Evolutionary conservation across 768 basidiomycete genomes (phyloP), one percentile per base, ranked within the genome.

Genomic region (Pulveroboletus ravenelii): DNA sequence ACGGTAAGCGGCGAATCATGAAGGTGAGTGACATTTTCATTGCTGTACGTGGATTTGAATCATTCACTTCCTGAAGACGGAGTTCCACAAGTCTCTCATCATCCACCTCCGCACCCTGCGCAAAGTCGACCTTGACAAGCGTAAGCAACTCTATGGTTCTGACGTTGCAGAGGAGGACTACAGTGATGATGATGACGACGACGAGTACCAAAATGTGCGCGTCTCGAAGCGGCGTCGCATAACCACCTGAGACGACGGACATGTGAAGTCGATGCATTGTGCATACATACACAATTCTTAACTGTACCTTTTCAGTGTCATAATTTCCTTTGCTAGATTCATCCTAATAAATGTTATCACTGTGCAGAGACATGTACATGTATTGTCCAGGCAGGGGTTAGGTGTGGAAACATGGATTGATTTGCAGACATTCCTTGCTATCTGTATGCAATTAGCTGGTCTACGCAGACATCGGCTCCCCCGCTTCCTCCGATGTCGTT

Each of bases 11-110:
- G n/a, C 77, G 79, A 29, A 59, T 82, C 30, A 62, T 72, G 34
- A 87, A 84, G 78, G 87, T 86, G 46, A 50, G 74, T 51, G 18
- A 5, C 27, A 25, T 42, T 44, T 41, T 52, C 47, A 31, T 30
- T 38, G 13, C 10, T 23, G 12, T 12, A n/a, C 38, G 35, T 40
- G 7, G 27, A 36, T 18, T 30, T 61, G 27, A 54, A 46, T 6
- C 17, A 31, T 40, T 7, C 10, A 31, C 38, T 43, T 31, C 27
- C 5, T 35, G 45, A 31, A 89, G 87, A 84, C 72, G 57, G 84
- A 86, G 27, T 89, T 89, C 58, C 73, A 84, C 58, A 87, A 78
- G 62, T 78, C 80, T 4, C 67, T 89, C 43, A 70, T 75, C 10
- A 48, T 67, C n/a, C 75, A 79, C 52, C 72, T 89, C 41, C 78